A percentile compares a stretch with the other conserved stretches of the same genome.
Evolutionary conservation across 176 grass and related monocot genomes (phyloP).

Genomic region (Echinochloa phyllopogon): DNA sequence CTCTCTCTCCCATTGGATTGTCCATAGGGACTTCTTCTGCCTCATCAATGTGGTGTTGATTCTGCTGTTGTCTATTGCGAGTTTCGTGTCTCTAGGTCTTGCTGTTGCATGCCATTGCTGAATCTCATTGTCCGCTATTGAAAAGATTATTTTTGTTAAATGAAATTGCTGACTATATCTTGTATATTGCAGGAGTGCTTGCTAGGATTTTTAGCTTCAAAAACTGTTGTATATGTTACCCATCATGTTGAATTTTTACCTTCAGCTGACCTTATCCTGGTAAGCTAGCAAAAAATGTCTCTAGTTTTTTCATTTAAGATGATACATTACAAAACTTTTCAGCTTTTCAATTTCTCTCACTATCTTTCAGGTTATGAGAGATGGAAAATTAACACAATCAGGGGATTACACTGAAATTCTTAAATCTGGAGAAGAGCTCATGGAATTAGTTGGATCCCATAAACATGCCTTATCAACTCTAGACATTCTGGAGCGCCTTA

Average conservation of each 20-base stretch:
- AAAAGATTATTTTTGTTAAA: not conserved
- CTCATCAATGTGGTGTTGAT: not conserved
- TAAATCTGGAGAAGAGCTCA: conserved; percentile 58
- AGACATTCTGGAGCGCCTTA: conserved; percentile 2
- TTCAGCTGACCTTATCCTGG: conserved; percentile 71
- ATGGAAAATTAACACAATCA: conserved; percentile 64
- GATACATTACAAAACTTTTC: not conserved
- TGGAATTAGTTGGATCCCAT: conserved; percentile 58
- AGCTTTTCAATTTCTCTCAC: conserved; percentile 12
- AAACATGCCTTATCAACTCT: conserved; percentile 57
- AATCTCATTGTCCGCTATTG: too few species aligned
- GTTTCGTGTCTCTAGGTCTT: not conserved
- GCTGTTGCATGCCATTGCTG: not conserved
- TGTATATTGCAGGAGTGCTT: conserved; percentile 71
- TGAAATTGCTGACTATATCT: not conserved
- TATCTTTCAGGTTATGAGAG: conserved; percentile 56
- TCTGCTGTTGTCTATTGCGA: not conserved
- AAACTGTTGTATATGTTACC: conserved; percentile 81
- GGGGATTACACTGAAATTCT: conserved; percentile 66
- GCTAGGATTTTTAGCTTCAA: conserved; percentile 51
- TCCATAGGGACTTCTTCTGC: not conserved
- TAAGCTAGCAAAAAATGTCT: conserved; percentile 8
- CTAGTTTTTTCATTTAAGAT: not conserved
- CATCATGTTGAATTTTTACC: conserved; percentile 80
- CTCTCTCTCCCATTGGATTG: not conserved